Conservation (phyloP, 148 eudicot genomes). For the Limonium bicolor region DNA sequence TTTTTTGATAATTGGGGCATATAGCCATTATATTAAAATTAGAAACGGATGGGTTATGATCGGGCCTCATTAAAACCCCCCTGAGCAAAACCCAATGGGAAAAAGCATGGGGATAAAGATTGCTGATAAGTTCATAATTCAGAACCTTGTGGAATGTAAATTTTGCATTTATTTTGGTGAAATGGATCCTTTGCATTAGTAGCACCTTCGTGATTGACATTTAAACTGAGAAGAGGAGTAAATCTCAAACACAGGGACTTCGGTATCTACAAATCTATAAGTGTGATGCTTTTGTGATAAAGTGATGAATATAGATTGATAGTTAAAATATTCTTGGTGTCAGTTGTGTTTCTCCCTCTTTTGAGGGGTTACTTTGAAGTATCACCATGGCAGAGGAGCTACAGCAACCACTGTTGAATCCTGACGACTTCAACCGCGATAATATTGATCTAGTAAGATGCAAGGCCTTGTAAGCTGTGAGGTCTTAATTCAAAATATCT, state of each 20-base stretch:
- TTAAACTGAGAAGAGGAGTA: not conserved
- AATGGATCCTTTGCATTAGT: not conserved
- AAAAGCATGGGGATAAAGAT: too few relatives aligned
- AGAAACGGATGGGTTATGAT: too few relatives aligned
- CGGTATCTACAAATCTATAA: not conserved
- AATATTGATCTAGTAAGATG: constrained; percentile 56
- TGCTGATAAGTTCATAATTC: too few relatives aligned
- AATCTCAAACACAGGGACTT: not conserved
- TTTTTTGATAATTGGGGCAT: too few relatives aligned
- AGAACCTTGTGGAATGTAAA: too few relatives aligned
- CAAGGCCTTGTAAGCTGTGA: not conserved
- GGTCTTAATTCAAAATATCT: not conserved
- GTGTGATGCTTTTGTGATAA: not conserved
- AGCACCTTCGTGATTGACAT: not conserved
- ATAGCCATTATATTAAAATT: too few relatives aligned
- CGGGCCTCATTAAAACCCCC: too few relatives aligned
- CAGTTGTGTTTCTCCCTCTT: not conserved
- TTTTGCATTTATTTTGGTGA: not conserved
- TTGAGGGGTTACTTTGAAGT: constrained; percentile 9
- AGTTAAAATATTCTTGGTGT: not conserved
- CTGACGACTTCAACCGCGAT: constrained; percentile 40
- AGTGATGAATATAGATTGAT: not conserved
- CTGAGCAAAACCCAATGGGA: too few relatives aligned
- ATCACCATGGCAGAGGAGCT: constrained; percentile 41
- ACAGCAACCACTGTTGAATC: constrained; percentile 39